A percentile compares a stretch with the other conserved stretches of the same genome.
phyloP scores from a whole-genome alignment of 148 eudicot species.

The Polygonum maritimum region DNA sequence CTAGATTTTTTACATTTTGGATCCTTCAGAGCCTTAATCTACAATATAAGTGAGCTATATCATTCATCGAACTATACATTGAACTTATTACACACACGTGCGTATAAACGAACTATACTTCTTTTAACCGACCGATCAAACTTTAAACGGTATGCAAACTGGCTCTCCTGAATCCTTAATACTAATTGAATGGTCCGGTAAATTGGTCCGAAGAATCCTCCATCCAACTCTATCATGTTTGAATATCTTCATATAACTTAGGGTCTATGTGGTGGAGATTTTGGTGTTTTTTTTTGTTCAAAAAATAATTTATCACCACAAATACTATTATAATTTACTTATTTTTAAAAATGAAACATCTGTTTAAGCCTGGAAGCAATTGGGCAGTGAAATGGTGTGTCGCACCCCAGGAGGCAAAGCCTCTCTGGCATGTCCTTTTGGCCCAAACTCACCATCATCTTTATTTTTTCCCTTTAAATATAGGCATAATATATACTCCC shows the following conservation, averaged over 20 bases:
- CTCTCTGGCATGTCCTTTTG: slow-evolving; percentile 8
- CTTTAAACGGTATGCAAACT: no score
- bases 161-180: no score
- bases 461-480: not conserved
- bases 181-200: no score
- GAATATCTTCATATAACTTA: not conserved
- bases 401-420: slow-evolving; percentile 9
- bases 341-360: not conserved
- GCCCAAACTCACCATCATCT: not conserved
- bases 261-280: not conserved
- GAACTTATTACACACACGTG: no score
- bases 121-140: no score
- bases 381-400: slow-evolving; percentile 7
- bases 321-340: not conserved
- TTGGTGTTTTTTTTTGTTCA: not conserved
- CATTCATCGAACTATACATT: no score
- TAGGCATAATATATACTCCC: no score
- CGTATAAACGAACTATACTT: no score
- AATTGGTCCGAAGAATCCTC: no score
- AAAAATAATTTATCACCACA: not conserved
- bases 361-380: not conserved
- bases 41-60: no score
- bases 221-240: not conserved
- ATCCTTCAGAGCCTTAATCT: no score
- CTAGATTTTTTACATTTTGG: no score